These are phyloP conservation scores for Erythrobasidium hasegawianum DNA, from an alignment of 1,284 basidiomycete genomes.

Conservation along the genomic window DNA sequence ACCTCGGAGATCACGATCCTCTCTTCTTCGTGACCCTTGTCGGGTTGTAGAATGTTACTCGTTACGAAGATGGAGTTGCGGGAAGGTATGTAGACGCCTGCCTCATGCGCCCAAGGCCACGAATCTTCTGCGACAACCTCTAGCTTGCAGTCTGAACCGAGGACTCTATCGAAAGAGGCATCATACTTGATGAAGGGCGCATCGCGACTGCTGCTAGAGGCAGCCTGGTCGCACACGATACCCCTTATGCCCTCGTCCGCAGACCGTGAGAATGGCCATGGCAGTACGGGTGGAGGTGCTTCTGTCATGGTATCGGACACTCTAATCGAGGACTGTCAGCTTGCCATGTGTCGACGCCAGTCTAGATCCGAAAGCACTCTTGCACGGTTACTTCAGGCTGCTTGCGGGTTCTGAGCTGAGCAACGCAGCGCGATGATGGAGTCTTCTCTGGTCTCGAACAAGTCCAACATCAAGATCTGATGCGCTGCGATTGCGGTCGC, in stretches of 20 bases:
- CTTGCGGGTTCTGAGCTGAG: too few species aligned
- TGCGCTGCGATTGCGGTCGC: too few species aligned
- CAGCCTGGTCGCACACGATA: not conserved
- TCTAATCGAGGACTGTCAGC: too few species aligned
- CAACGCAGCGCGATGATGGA: too few species aligned
- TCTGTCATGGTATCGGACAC: too few species aligned
- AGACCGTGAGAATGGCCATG: not conserved
- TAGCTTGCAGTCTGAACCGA: conserved; percentile 33
- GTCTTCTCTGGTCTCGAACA: too few species aligned
- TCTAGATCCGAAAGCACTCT: too few species aligned
- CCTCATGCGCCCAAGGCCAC: conserved; percentile 43
- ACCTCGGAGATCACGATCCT: conserved; percentile 31
- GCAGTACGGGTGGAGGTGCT: too few species aligned
- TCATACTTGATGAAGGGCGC: not conserved
- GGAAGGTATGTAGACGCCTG: conserved; percentile 40
- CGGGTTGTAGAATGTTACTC: conserved; percentile 40
- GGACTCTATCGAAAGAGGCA: conserved; percentile 38
- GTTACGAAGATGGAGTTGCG: conserved; percentile 43
- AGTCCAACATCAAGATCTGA: too few species aligned
- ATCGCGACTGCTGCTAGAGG: not conserved
- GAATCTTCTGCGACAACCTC: conserved; percentile 32
- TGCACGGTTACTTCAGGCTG: too few species aligned
- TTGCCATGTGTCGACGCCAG: too few species aligned
- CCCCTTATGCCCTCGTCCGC: not conserved
- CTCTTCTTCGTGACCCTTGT: not conserved